These are phyloP conservation scores for Sungouiella thailandica DNA, from an alignment of 805 yeast species.

Conservation along the genomic window DNA sequence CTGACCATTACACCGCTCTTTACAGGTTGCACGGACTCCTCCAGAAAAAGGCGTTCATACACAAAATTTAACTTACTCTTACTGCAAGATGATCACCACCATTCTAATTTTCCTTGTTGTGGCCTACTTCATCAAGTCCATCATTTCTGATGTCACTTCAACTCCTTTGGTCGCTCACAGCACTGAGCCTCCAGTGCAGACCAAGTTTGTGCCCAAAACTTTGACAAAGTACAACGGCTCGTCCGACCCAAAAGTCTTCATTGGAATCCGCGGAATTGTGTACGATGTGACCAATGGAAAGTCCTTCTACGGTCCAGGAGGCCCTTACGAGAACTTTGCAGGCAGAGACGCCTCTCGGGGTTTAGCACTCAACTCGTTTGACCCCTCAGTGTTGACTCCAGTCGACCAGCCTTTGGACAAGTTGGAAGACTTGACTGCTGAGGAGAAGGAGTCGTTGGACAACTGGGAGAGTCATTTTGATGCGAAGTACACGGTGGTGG, in stretches of 20 bases:
- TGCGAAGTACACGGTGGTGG: slow-evolving; percentile 77
- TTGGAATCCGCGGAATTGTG: slow-evolving; percentile 82
- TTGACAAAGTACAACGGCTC: slow-evolving; percentile 75
- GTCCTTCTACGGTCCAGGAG: slow-evolving; percentile 91
- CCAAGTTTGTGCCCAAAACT: slow-evolving; percentile 68
- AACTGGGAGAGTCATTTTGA: slow-evolving; percentile 85
- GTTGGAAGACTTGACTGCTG: slow-evolving; percentile 52
- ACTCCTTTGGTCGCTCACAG: slow-evolving; percentile 30
- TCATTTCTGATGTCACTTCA: slow-evolving; percentile 19
- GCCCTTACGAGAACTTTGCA: slow-evolving; percentile 91
- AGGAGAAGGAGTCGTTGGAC: slow-evolving; percentile 63
- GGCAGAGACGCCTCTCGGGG: slow-evolving; percentile 96
- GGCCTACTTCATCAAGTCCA: slow-evolving; percentile 26
- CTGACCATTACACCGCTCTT: too few relatives aligned
- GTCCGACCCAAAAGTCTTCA: slow-evolving; percentile 72
- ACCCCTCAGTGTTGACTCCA: slow-evolving; percentile 55
- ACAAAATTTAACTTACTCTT: too few relatives aligned
- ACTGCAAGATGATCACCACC: slow-evolving; percentile 26
- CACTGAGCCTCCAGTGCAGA: slow-evolving; percentile 32
- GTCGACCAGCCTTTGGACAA: slow-evolving; percentile 76
- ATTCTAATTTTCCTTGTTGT: slow-evolving; percentile 28
- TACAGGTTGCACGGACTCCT: too few relatives aligned
- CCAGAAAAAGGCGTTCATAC: too few relatives aligned
- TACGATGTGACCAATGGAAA: slow-evolving; percentile 79
- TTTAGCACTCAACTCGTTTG: slow-evolving; percentile 83